Percentiles rank a stretch among this genome's conserved stretches.
Evolutionary conservation across 164 flowering plant species (phyloP).

Genomic region (Macadamia tetraphylla): DNA sequence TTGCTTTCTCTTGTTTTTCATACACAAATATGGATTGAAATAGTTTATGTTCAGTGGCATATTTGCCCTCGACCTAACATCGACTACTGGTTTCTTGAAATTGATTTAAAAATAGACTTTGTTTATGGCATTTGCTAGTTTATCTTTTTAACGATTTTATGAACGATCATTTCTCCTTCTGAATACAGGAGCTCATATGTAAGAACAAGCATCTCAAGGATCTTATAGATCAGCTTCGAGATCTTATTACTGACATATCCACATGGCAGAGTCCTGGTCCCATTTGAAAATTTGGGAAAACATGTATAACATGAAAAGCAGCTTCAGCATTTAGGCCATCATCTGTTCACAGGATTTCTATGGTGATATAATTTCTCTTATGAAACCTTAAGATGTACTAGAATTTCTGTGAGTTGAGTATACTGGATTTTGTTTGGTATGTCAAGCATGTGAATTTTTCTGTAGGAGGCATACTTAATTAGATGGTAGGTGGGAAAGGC

Average conservation of each 20-base stretch:
- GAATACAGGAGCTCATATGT: constrained; percentile 54
- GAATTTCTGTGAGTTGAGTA: no score
- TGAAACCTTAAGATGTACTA: not conserved
- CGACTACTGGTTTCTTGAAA: not conserved
- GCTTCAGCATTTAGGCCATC: not conserved
- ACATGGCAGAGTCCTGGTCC: constrained; percentile 91
- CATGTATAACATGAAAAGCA: not conserved
- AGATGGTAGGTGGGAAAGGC: no score
- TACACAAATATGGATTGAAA: no score
- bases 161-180: not conserved
- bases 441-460: no score
- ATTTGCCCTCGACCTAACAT: no score
- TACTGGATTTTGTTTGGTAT: no score
- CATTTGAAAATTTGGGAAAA: constrained; percentile 19
- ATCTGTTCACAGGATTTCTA: not conserved
- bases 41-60: no score
- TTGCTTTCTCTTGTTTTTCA: no score
- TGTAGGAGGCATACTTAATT: no score
- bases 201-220: constrained; percentile 61
- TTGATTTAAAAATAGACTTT: not conserved
- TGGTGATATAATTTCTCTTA: not conserved
- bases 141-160: no score
- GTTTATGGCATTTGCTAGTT: no score
- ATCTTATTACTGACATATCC: constrained; percentile 64
- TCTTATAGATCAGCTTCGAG: constrained; percentile 79